Evolutionary conservation across 768 basidiomycete species (phyloP).

Genomic region (Suillus americanus): DNA sequence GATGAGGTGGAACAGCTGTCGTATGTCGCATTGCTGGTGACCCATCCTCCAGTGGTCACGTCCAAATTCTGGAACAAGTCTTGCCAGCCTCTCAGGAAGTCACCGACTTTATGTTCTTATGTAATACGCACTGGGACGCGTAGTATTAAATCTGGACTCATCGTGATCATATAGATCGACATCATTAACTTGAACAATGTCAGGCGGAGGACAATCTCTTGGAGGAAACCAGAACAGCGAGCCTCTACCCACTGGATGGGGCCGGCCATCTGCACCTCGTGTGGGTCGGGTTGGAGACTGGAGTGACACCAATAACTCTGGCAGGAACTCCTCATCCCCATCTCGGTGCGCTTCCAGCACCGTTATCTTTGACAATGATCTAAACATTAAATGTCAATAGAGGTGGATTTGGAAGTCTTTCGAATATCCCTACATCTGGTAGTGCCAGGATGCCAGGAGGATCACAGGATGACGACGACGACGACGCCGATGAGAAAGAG

Average conservation of each 20-base stretch:
- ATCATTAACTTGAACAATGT: conserved; percentile 31
- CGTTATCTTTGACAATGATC: background rate
- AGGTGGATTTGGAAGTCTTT: conserved; percentile 35
- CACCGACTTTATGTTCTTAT: background rate
- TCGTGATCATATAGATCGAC: background rate
- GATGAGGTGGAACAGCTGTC: too few species aligned
- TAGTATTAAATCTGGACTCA: background rate
- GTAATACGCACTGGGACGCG: background rate
- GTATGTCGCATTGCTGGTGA: background rate
- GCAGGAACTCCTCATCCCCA: conserved; percentile 24
- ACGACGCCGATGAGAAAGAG: conserved; percentile 47
- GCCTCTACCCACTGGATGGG: conserved; percentile 49
- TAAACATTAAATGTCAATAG: background rate
- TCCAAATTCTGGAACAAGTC: too few species aligned
- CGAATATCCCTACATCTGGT: conserved; percentile 28
- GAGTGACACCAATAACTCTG: conserved; percentile 28
- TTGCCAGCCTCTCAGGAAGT: too few species aligned
- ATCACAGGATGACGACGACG: conserved; percentile 43
- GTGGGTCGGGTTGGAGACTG: conserved; percentile 57
- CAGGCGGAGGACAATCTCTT: conserved; percentile 45
- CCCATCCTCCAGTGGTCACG: too few species aligned
- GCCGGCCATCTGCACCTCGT: conserved; percentile 38
- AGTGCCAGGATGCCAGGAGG: conserved; percentile 19
- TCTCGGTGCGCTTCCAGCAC: conserved; percentile 12
- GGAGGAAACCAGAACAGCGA: conserved; percentile 45